Evolutionary conservation across 2,329 filamentous ascomycete species (phyloP), one percentile per base, ranked within the genome.

Genomic region (Clonostachys byssicola): DNA sequence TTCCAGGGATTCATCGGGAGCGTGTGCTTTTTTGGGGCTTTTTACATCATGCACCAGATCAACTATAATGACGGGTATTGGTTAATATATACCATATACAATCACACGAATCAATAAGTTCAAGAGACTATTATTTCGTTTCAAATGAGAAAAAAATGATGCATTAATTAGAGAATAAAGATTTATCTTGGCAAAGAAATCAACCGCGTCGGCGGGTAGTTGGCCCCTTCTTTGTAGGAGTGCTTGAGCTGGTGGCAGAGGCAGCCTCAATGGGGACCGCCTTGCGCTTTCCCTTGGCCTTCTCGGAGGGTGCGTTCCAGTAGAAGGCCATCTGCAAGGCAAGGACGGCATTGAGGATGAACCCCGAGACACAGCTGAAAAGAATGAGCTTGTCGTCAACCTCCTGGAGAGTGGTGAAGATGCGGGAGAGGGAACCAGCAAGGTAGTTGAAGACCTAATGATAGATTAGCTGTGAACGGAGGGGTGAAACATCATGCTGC

Each of bases 371-470:
- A 75, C 95, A 97, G 44, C 92, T 88, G 71, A 95, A 97, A 23
- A 99, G 80, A 59, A 99, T 97, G 49, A 97, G 78, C 70, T 92
- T 92, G 69, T 99, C 94, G 65, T 95, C 88, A 50, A 99, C 94
- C 74, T 99, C 94, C 63, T 97, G 92, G 49, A 99, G 75, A 9
- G 95, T 99, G 34, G 94, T 99, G 70, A 96, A 99, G 72, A 99
- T 95, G 63, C 94, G 88, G 23, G 90, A 89, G 49, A 97, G 81
- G 40, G 91, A 96, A 38, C 95, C 94, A 57, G 85, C 77, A 60
- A 99, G 89, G 71, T 96, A 99, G 77, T 96, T 97, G 80, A 99
- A 96, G 57, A 99, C 91, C 92, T 96, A 33, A 10, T 40, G n/a
- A 39, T 13, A n/a, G 17, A 39, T 39, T 39, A 39, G 36, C 36